Conservation (phyloP, 768 basidiomycete species). For the Candolleomyces efflorescens region DNA sequence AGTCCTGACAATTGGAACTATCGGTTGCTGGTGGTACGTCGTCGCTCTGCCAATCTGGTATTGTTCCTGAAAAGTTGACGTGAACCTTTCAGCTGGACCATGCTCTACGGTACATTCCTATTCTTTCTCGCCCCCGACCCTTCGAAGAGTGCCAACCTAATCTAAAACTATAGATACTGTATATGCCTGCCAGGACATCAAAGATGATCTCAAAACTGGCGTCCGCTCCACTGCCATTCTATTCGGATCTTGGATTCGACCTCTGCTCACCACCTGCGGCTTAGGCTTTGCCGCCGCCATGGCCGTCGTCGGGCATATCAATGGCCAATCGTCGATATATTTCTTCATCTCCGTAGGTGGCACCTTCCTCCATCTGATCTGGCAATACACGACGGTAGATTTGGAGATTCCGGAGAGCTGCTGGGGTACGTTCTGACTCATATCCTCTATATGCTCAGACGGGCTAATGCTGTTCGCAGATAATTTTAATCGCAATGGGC, state of each 20-base stretch:
- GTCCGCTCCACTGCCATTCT: constrained; percentile 75
- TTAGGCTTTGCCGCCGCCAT: constrained; percentile 49
- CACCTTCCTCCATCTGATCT: constrained; percentile 36
- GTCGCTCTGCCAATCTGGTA: too few relatives aligned
- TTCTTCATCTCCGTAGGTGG: constrained; percentile 44
- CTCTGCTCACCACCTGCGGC: constrained; percentile 51
- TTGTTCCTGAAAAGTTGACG: too few relatives aligned
- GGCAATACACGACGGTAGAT: constrained; percentile 44
- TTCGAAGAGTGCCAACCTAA: neutral
- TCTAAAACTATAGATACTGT: constrained; percentile 45
- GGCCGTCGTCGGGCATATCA: constrained; percentile 47
- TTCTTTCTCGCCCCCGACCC: neutral
- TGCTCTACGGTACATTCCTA: constrained; percentile 36
- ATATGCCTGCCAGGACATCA: constrained; percentile 77
- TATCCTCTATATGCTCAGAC: too few relatives aligned
- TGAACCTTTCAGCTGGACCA: constrained; percentile 42
- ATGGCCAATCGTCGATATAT: constrained; percentile 46
- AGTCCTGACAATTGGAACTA: constrained; percentile 31
- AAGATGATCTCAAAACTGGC: constrained; percentile 69
- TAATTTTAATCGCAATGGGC: constrained; percentile 45
- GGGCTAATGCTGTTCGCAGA: constrained; percentile 17
- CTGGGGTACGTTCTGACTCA: constrained; percentile 38
- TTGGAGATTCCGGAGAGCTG: constrained; percentile 42
- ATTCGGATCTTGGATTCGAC: constrained; percentile 56
- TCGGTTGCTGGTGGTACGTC: constrained; percentile 44